Evolutionary conservation across 208 protist species (phyloP), one percentile per base, ranked within the genome.

Genomic region (Porcisia hertigi): DNA sequence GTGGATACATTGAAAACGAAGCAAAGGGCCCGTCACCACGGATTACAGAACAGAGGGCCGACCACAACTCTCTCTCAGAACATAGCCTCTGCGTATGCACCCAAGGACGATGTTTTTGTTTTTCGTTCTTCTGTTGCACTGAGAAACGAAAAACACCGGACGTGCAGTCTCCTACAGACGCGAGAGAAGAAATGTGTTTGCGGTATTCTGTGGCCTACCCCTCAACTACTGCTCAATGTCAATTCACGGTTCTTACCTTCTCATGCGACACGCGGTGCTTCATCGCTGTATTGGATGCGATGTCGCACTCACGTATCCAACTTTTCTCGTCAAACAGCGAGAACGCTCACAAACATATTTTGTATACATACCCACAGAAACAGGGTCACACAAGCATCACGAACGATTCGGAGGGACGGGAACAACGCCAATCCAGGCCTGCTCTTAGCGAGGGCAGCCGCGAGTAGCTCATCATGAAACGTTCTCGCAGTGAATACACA

Each of bases 401-500:
- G 25, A 20, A n/a, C 9, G 30, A 16, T 41, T 71, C 45, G 12
- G 47, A 57, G 47, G 11, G 54, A n/a, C 9, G 18, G 34, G 30
- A 57, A 36, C 66, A 9, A n/a, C 4, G 25, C 18, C 4, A 8
- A 18, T 25, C 23, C 23, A 25, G 41, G 18, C n/a, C 41, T 67
- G 41, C 58, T 41, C 20, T 36, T 47, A 23, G 14, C 8, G 41
- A 65, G n/a, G 60, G 34, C 34, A 65, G 23, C 71, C 57, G 39
- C 23, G 18, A 14, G 30, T 70, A 41, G 34, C 57, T n/a, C 34
- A 54, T 52, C 11, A 87, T 93, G 90, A 97, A 96, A 64, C 91
- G 93, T 47, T 66, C 55, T 20, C 90, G 93, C 63, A 65, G 72
- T 59, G 90, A 85, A 14, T 97, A 97, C 76, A 65, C 77, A 7